Percentiles rank a stretch among this genome's conserved stretches.
Conservation (phyloP, 2,329 filamentous ascomycete genomes). For the Neofusicoccum umdonicola region DNA sequence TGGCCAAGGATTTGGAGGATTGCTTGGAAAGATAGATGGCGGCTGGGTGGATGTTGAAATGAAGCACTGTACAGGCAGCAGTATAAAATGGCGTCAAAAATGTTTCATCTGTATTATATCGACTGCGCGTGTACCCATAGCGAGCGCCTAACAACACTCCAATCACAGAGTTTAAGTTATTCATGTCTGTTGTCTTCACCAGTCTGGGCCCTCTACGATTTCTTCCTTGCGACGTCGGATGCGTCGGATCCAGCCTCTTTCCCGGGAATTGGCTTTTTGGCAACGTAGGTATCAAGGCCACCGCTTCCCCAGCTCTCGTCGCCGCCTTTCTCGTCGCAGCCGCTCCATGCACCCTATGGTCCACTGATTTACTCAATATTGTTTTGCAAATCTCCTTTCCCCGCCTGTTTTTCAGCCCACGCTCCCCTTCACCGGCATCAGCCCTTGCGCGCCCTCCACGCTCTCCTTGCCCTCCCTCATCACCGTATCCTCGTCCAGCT, state of each 20-base stretch:
- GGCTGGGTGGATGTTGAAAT: no score
- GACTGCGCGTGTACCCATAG: no score
- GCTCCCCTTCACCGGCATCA: slow-evolving; percentile 7
- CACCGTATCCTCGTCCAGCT: slow-evolving; percentile 82
- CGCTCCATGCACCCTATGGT: not conserved
- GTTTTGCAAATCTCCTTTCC: not conserved
- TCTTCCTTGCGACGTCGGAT: no score
- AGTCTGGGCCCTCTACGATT: no score
- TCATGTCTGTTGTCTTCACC: no score
- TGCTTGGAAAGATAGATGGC: not conserved
- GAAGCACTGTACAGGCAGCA: no score
- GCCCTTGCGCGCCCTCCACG: slow-evolving; percentile 58
- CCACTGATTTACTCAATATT: not conserved
- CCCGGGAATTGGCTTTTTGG: not conserved
- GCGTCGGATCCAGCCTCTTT: no score
- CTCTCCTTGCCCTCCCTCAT: slow-evolving; percentile 44
- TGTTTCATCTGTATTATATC: no score
- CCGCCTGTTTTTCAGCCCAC: not conserved
- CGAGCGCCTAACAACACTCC: no score
- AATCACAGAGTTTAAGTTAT: no score
- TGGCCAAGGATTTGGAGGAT: not conserved
- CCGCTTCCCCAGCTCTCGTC: not conserved
- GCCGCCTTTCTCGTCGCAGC: not conserved
- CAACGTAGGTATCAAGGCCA: not conserved
- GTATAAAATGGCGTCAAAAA: no score